Evolutionary conservation across 805 yeast species (phyloP), one percentile per base, ranked within the genome.

Genomic region (Jamesozyma gamospora): DNA sequence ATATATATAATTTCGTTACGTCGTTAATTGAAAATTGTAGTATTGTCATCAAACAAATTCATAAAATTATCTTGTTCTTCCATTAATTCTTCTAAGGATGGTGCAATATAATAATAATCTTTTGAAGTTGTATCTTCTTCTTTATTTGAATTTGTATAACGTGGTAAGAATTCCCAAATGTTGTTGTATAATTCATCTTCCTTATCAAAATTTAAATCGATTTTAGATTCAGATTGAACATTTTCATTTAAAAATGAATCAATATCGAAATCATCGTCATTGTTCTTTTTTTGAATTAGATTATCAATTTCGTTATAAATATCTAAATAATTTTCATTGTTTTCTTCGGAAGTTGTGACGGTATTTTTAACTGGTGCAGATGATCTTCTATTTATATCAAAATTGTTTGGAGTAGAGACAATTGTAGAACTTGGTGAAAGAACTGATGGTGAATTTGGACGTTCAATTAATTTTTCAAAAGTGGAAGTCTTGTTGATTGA

Each of bases 61-160:
- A 30, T 35, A 15, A 39, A 41, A 19, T 31, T 32, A 37, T 53
- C 57, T 40, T 53, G 59, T 28, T 58, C 62, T 16, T 55, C 61
- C 54, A 58, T 56, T 28, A 58, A 39, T 32, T 57, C 63, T 40
- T 57, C 63, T 27, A 58, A 44, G 10, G 60, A 49, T 24, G 62
- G 62, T 4, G 63, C 55, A 34, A 56, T 41, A 37, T 52, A 54
- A 33, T n/a, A 31, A 13, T 31, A 31, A 31, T 11, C 17, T 31
- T 31, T 14, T 13, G 11, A 19, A 15, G 19, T 31, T n/a, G n/a
- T 11, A 28, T 28, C 30, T 25, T 25, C 27, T 25, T 25, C 29
- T 27, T 27, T 12, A 27, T 37, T 18, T 8, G 27, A 26, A 17
- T 35, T 40, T 16, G 35, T 38, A 14, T 44, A 44, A 28, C 47